These are phyloP conservation scores for Paradendryphiella salina DNA, from an alignment of 2,329 filamentous ascomycete species.

Conservation along the genomic window DNA sequence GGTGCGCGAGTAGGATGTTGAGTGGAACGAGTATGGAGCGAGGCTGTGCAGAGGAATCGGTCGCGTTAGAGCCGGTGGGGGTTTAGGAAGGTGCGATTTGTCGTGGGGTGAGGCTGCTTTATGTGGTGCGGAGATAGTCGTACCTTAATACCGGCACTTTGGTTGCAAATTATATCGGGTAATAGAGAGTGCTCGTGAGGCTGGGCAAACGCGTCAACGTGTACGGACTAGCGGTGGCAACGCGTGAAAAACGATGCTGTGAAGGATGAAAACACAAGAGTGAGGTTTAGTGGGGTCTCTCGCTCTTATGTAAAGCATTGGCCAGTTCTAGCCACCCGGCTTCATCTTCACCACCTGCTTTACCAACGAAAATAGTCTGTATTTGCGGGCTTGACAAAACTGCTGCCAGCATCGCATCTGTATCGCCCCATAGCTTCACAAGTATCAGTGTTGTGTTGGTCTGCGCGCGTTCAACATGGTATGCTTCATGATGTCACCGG, in stretches of 20 bases:
- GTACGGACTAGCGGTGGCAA: conserved; percentile 32
- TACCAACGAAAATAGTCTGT: conserved; percentile 2
- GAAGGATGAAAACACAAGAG: conserved; percentile 24
- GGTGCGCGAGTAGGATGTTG: conserved; percentile 3
- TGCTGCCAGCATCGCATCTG: not conserved
- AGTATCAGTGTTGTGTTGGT: not conserved
- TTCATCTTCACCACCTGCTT: conserved; percentile 16
- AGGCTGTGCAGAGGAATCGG: conserved; percentile 18
- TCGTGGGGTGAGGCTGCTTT: conserved; percentile 27
- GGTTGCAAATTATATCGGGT: conserved; percentile 16
- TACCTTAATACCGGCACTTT: conserved; percentile 21
- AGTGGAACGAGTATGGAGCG: not conserved
- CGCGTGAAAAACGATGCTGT: conserved; percentile 17
- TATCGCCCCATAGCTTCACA: not conserved
- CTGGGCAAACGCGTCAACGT: conserved; percentile 22
- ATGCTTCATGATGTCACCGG: conserved; percentile 33
- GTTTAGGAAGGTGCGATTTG: conserved; percentile 21
- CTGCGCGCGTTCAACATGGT: conserved; percentile 34
- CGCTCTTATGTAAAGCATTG: conserved; percentile 29
- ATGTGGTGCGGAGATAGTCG: conserved; percentile 22
- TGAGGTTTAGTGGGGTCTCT: conserved; percentile 41
- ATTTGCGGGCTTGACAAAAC: conserved; percentile 1
- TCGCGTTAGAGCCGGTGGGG: conserved; percentile 25
- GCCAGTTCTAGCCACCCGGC: conserved; percentile 22
- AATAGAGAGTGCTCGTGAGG: conserved; percentile 13